A percentile compares a stretch with the other conserved stretches of the same genome.
These are phyloP conservation scores for Yamadazyma triangularis DNA, from an alignment of 1,139 yeast genomes.

Conservation along the genomic window DNA sequence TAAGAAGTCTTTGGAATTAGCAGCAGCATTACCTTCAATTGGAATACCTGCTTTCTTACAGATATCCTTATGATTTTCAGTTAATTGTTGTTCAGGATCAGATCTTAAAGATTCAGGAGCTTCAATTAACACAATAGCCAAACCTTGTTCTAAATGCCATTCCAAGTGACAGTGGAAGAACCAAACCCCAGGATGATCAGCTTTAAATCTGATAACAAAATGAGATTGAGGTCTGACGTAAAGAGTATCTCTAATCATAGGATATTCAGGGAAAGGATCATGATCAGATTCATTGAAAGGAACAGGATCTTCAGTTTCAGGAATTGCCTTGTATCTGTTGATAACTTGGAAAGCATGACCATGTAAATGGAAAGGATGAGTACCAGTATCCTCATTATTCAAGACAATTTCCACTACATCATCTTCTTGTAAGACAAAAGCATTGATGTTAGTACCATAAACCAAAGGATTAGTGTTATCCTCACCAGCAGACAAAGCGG, in stretches of 20 bases:
- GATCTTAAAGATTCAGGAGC: slow-evolving; percentile 58
- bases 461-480: slow-evolving; percentile 45
- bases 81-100: slow-evolving; percentile 29
- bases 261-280: slow-evolving; percentile 54
- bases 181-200: slow-evolving; percentile 91
- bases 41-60: slow-evolving; percentile 46
- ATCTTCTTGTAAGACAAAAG: slow-evolving; percentile 55
- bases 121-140: slow-evolving; percentile 68
- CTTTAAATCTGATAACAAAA: slow-evolving; percentile 61
- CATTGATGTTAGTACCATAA: slow-evolving; percentile 66
- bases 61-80: slow-evolving; percentile 42
- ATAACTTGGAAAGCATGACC: slow-evolving; percentile 80
- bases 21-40: slow-evolving; percentile 69
- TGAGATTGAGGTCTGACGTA: slow-evolving; percentile 63
- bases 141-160: slow-evolving; percentile 90
- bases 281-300: slow-evolving; percentile 46
- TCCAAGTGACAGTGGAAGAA: slow-evolving; percentile 92
- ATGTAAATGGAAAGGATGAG: slow-evolving; percentile 91
- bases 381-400: slow-evolving; percentile 76
- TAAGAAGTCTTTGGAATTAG: slow-evolving; percentile 46
- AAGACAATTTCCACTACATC: slow-evolving; percentile 69
- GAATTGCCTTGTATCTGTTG: slow-evolving; percentile 50
- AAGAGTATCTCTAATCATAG: slow-evolving; percentile 63
- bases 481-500: slow-evolving; percentile 49
- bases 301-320: slow-evolving; percentile 50